Evolutionary conservation across 2,329 filamentous ascomycete genomes (phyloP).

Genomic region (Phaeoacremonium minimum): DNA sequence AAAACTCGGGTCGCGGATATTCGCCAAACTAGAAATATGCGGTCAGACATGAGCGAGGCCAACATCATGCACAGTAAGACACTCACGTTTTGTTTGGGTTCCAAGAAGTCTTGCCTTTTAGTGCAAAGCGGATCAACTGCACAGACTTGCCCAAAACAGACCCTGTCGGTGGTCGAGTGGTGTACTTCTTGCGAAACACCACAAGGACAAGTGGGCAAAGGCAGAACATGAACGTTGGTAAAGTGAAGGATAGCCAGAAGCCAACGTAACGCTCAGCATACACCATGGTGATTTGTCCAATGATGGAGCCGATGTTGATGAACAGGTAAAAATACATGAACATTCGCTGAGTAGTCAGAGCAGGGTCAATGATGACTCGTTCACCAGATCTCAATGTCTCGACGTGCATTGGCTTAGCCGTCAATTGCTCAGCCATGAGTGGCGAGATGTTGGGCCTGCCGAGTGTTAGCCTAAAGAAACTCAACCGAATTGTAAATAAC

Average conservation of each 20-base stretch:
- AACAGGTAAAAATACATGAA: conserved; percentile 49
- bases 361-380: conserved; percentile 61
- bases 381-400: conserved; percentile 50
- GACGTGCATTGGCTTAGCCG: conserved; percentile 47
- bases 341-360: conserved; percentile 57
- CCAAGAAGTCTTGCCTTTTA: conserved; percentile 64
- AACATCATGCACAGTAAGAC: no score
- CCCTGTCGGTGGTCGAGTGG: conserved; percentile 47
- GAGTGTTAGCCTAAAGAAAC: neutral
- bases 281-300: conserved; percentile 52
- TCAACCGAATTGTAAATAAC: neutral
- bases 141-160: conserved; percentile 56
- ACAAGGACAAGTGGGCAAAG: conserved; percentile 50
- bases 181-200: conserved; percentile 47
- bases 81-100: conserved; percentile 58
- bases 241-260: conserved; percentile 56
- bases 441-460: conserved; percentile 60
- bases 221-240: conserved; percentile 55
- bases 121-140: conserved; percentile 45
- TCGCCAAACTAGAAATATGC: conserved; percentile 18
- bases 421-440: conserved; percentile 62
- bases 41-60: no score
- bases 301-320: conserved; percentile 55
- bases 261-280: conserved; percentile 63
- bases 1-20: conserved; percentile 47